Conservation (phyloP, 768 basidiomycete species). For the Daedalea quercina region DNA sequence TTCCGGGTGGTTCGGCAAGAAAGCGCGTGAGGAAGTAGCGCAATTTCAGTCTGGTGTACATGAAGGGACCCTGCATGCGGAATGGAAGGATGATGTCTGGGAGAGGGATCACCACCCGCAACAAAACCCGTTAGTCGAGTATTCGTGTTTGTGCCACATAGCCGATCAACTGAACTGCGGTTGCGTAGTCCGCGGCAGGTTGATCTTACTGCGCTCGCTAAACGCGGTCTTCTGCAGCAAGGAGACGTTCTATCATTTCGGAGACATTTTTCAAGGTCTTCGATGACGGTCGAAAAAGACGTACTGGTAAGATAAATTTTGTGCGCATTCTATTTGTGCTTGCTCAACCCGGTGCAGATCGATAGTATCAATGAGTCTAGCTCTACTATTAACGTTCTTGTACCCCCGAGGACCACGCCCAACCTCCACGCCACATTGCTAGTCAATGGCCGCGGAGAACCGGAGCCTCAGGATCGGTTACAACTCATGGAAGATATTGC, state of each 20-base stretch:
- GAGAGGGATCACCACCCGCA: conserved; percentile 31
- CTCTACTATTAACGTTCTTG: conserved; percentile 34
- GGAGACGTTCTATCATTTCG: conserved; percentile 52
- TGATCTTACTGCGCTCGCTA: conserved; percentile 38
- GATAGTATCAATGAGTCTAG: conserved; percentile 37
- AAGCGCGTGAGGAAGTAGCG: conserved; percentile 34
- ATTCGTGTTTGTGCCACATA: not conserved
- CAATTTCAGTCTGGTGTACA: conserved; percentile 38
- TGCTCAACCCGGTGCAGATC: too few relatives aligned
- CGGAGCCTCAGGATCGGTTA: conserved; percentile 17
- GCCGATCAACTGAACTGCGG: not conserved
- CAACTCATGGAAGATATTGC: conserved; percentile 16
- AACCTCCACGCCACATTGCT: conserved; percentile 32
- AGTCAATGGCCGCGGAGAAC: conserved; percentile 21
- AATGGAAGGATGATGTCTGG: conserved; percentile 65
- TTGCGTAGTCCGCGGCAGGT: conserved; percentile 15
- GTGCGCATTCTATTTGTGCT: not conserved
- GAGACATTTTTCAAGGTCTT: conserved; percentile 36
- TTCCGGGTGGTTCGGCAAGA: conserved; percentile 41
- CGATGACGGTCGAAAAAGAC: conserved; percentile 47
- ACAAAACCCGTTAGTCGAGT: not conserved
- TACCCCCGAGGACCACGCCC: conserved; percentile 30
- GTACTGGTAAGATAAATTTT: conserved; percentile 34
- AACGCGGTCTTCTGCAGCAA: conserved; percentile 36
- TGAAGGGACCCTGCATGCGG: conserved; percentile 41